A percentile compares a stretch with the other conserved stretches of the same genome.
These are phyloP conservation scores for Metschnikowia colocasiae DNA, from an alignment of 805 yeast species.

Conservation along the genomic window DNA sequence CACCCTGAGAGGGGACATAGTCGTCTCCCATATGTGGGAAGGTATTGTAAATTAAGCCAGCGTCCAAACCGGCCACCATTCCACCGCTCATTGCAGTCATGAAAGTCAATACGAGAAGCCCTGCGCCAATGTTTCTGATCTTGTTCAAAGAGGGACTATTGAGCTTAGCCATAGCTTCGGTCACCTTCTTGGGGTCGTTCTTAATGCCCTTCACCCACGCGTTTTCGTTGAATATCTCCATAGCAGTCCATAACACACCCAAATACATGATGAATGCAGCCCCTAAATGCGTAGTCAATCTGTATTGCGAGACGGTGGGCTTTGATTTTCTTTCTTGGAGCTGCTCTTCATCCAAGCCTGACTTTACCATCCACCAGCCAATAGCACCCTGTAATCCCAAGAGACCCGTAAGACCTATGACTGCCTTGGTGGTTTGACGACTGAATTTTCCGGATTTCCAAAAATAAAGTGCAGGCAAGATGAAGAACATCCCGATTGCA, in stretches of 20 bases:
- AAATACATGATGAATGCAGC: slow-evolving; percentile 86
- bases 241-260: slow-evolving; percentile 88
- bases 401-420: slow-evolving; percentile 69
- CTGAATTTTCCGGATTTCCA: slow-evolving; percentile 64
- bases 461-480: slow-evolving; percentile 82
- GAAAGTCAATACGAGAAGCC: slow-evolving; percentile 66
- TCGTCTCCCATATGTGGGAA: slow-evolving; percentile 96
- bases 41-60: slow-evolving; percentile 92
- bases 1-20: slow-evolving; percentile 69
- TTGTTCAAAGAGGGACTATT: slow-evolving; percentile 56
- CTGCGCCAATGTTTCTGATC: slow-evolving; percentile 53
- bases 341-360: slow-evolving; percentile 83
- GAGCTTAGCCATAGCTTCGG: slow-evolving; percentile 53
- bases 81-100: slow-evolving; percentile 96
- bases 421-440: slow-evolving; percentile 58
- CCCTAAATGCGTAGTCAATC: slow-evolving; percentile 90
- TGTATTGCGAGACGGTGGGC: slow-evolving; percentile 96
- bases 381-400: slow-evolving; percentile 92
- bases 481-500: slow-evolving; percentile 77
- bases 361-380: slow-evolving; percentile 99
- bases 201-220: slow-evolving; percentile 50
- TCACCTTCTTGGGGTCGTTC: slow-evolving; percentile 53
- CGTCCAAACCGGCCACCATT: slow-evolving; percentile 96
- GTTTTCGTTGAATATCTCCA: slow-evolving; percentile 72
- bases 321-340: slow-evolving; percentile 77